A percentile compares a stretch with the other conserved stretches of the same genome.
Conservation (phyloP, 805 yeast species). For the Tetrapisispora fleetii region DNA sequence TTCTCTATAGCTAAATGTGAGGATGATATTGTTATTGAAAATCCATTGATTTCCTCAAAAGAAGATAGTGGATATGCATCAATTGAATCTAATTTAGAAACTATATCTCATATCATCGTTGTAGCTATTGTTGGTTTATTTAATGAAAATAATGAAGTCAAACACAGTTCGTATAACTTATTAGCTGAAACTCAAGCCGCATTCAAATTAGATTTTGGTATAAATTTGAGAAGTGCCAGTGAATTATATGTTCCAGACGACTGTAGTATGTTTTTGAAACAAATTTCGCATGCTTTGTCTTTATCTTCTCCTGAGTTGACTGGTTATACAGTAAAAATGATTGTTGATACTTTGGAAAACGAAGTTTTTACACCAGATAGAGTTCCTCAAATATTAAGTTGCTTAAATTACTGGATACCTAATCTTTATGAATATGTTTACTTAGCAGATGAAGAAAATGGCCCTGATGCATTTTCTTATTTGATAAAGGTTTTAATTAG, state of each 20-base stretch:
- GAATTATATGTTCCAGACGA: slow-evolving; percentile 63
- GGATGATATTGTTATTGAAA: slow-evolving; percentile 25
- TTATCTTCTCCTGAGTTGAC: slow-evolving; percentile 48
- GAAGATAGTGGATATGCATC: slow-evolving; percentile 3
- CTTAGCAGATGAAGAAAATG: slow-evolving; percentile 43
- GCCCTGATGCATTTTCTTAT: slow-evolving; percentile 50
- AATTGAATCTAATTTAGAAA: slow-evolving; percentile 27
- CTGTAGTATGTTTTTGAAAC: slow-evolving; percentile 48
- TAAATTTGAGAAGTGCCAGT: slow-evolving; percentile 42
- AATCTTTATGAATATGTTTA: slow-evolving; percentile 53
- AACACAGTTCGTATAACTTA: slow-evolving; percentile 53
- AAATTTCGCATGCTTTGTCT: slow-evolving; percentile 51
- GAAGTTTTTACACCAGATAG: slow-evolving; percentile 14
- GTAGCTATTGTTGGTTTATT: slow-evolving; percentile 60
- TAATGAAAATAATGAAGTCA: slow-evolving; percentile 46
- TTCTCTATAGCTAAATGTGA: slow-evolving; percentile 50
- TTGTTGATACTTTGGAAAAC: slow-evolving; percentile 19
- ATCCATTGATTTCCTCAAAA: slow-evolving; percentile 4
- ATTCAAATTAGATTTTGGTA: slow-evolving; percentile 51
- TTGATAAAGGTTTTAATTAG: slow-evolving; percentile 53
- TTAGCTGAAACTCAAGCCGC: slow-evolving; percentile 52
- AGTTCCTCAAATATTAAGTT: slow-evolving; percentile 18
- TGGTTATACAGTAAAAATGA: slow-evolving; percentile 36
- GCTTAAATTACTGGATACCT: slow-evolving; percentile 61
- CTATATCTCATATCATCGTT: slow-evolving; percentile 54